These are phyloP conservation scores for Thyridium curvatum DNA, from an alignment of 2,329 filamentous ascomycete genomes.

Conservation along the genomic window DNA sequence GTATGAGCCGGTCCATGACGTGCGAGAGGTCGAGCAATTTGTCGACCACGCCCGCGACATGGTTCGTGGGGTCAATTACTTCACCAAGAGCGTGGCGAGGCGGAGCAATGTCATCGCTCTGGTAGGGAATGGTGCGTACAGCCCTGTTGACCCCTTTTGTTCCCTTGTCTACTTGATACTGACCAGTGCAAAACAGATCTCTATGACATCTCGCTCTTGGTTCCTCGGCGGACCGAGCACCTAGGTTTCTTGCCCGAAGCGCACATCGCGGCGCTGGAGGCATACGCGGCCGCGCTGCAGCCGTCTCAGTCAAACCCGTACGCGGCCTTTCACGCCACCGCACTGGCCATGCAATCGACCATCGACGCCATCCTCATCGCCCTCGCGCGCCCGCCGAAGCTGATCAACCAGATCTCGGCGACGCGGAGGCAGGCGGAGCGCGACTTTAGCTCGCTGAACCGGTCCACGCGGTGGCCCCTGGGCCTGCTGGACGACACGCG, in stretches of 20 bases:
- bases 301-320: conserved; percentile 70
- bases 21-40: conserved; percentile 88
- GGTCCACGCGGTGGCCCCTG: conserved; percentile 73
- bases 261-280: conserved; percentile 65
- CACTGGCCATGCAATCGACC: conserved; percentile 77
- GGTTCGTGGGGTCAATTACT: conserved; percentile 76
- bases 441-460: conserved; percentile 66
- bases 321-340: conserved; percentile 64
- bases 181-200: conserved; percentile 53
- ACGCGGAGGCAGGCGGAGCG: conserved; percentile 73
- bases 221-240: conserved; percentile 25
- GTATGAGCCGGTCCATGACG: conserved; percentile 74
- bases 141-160: conserved; percentile 29
- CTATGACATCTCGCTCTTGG: conserved; percentile 54
- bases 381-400: conserved; percentile 69
- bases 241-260: conserved; percentile 61
- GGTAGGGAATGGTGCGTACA: conserved; percentile 56
- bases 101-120: conserved; percentile 55
- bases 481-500: conserved; percentile 82
- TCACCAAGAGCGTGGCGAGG: conserved; percentile 75
- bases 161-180: conserved; percentile 13
- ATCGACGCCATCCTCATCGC: conserved; percentile 75
- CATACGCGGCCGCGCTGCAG: conserved; percentile 60
- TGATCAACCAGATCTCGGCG: conserved; percentile 70
- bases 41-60: conserved; percentile 86